phyloP scores from a whole-genome alignment of 192 early-diverging fungal species.

The Entomortierella beljakovae region DNA sequence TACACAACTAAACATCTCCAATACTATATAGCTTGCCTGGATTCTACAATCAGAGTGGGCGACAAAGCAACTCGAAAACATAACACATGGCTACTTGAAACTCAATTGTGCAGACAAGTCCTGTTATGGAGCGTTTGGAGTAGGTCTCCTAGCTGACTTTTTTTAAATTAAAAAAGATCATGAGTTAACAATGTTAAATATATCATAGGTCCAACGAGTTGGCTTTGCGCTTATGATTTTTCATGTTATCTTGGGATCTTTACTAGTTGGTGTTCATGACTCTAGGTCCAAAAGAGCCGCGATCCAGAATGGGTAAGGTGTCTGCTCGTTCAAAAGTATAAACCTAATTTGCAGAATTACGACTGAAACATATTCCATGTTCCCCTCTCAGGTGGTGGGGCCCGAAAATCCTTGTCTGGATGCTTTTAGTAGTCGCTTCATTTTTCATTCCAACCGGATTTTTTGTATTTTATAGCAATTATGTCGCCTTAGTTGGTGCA shows the following conservation, averaged over 20 bases:
- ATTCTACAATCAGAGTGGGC: conserved; percentile 90
- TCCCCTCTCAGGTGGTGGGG: conserved; percentile 69
- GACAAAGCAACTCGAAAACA: conserved; percentile 79
- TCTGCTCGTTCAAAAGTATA: neutral
- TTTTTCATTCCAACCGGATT: conserved; percentile 97
- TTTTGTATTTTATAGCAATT: conserved; percentile 89
- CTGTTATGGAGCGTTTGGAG: conserved; percentile 90
- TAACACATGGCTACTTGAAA: conserved; percentile 89
- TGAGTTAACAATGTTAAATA: neutral
- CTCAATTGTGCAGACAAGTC: conserved; percentile 84
- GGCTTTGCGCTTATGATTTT: conserved; percentile 87
- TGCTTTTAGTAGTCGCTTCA: conserved; percentile 76
- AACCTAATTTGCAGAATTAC: neutral
- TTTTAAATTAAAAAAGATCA: too few species aligned
- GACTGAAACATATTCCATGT: neutral
- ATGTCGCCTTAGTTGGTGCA: conserved; percentile 87
- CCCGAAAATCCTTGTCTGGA: conserved; percentile 77
- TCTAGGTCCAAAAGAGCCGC: conserved; percentile 81
- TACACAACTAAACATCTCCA: too few species aligned
- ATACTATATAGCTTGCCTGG: conserved; percentile 85
- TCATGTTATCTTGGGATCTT: conserved; percentile 68
- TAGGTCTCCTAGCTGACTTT: too few species aligned
- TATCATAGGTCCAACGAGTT: conserved; percentile 81
- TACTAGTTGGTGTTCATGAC: conserved; percentile 79
- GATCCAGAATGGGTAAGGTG: conserved; percentile 89